Percentiles rank a stretch among this genome's conserved stretches.
Evolutionary conservation across 2,329 filamentous ascomycete genomes (phyloP).

Genomic region (Colletotrichum siamense): DNA sequence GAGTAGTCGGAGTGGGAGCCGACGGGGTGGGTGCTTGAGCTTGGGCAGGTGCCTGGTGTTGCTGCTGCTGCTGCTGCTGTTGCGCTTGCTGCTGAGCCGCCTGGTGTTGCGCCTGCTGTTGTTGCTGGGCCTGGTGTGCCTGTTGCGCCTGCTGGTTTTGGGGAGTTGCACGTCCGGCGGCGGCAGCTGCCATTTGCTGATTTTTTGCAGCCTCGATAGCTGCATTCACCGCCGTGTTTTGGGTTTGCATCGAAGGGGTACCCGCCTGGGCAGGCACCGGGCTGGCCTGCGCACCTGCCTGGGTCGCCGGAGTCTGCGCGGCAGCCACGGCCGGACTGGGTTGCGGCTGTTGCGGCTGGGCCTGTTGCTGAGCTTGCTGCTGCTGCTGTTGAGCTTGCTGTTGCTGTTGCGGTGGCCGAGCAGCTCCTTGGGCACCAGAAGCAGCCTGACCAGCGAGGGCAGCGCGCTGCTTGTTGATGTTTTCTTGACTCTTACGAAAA

Average conservation of each 20-base stretch:
- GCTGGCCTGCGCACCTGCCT: slow-evolving; percentile 25
- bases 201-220: slow-evolving; percentile 53
- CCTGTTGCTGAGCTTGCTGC: slow-evolving; percentile 26
- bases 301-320: slow-evolving; percentile 25
- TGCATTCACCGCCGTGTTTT: slow-evolving; percentile 43
- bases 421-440: slow-evolving; percentile 1
- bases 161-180: neutral
- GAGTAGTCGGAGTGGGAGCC: slow-evolving; percentile 1
- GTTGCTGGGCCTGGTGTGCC: neutral
- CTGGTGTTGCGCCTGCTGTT: slow-evolving; percentile 20
- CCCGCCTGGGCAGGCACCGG: neutral
- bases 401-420: slow-evolving; percentile 21
- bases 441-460: slow-evolving; percentile 28
- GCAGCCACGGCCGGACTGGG: slow-evolving; percentile 23
- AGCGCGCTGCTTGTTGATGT: slow-evolving; percentile 27
- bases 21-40: slow-evolving; percentile 15
- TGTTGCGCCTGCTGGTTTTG: slow-evolving; percentile 29
- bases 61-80: slow-evolving; percentile 31
- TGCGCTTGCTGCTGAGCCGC: slow-evolving; percentile 14
- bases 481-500: slow-evolving; percentile 52
- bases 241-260: slow-evolving; percentile 21
- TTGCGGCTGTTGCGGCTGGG: slow-evolving; percentile 29
- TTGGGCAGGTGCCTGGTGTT: slow-evolving; percentile 26
- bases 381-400: slow-evolving; percentile 26
- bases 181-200: slow-evolving; percentile 38